Evolutionary conservation across 2,329 filamentous ascomycete species (phyloP).

Genomic region (Alternaria viburni): DNA sequence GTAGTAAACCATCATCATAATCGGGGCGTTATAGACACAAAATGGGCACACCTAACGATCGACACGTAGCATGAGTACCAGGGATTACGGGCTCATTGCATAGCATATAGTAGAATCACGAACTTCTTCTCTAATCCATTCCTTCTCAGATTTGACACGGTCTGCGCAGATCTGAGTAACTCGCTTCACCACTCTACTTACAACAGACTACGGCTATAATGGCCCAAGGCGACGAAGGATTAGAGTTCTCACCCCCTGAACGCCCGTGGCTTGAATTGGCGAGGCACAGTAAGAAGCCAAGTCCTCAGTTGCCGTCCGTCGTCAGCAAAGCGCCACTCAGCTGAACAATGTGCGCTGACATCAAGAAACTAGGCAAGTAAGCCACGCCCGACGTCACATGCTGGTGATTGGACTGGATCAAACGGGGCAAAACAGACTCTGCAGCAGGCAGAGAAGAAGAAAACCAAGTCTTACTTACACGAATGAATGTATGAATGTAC

Average conservation of each 20-base stretch:
- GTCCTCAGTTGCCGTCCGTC: background rate
- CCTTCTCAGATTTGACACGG: background rate
- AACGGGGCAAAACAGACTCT: background rate
- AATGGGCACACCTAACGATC: slow-evolving; percentile 13
- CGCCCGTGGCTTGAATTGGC: background rate
- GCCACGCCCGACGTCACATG: background rate
- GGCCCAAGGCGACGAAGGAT: background rate
- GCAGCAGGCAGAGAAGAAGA: background rate
- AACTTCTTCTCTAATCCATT: background rate
- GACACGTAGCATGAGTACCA: slow-evolving; percentile 5
- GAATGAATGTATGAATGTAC: background rate
- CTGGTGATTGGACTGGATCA: background rate
- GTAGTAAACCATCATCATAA: slow-evolving; percentile 13
- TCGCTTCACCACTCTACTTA: background rate
- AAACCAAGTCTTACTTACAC: background rate
- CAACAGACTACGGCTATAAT: background rate
- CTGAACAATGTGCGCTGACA: background rate
- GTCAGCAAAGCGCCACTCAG: background rate
- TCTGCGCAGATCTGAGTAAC: background rate
- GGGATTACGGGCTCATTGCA: slow-evolving; percentile 1
- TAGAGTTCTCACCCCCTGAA: background rate
- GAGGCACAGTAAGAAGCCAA: background rate
- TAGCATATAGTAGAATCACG: slow-evolving; percentile 8
- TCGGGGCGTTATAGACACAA: slow-evolving; percentile 11
- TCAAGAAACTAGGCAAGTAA: background rate